Evolutionary conservation across 306 rosid species (phyloP), one percentile per base, ranked within the genome.

Genomic region (Trifolium repens): DNA sequence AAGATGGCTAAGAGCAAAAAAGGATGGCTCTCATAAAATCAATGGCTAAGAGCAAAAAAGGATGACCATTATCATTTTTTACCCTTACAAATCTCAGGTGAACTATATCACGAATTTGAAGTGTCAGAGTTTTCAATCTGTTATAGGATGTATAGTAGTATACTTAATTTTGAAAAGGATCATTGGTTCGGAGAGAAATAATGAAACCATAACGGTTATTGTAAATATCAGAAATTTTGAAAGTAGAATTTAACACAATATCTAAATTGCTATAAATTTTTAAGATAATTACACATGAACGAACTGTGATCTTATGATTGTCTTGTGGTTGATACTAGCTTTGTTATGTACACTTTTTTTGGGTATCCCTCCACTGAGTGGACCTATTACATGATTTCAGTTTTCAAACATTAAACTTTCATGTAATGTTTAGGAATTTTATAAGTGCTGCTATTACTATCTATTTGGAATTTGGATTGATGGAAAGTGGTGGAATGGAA

Each of bases 141-240:
- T 79, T 12, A 12, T 39, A 66, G 78, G 75, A 75, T 72, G 16
- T 32, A 43, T 50, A 14, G 19, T 50, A n/a, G 67, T 32, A 30
- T 30, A 60, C 47, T 70, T 30, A 30, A 30, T 30, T 42, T 72
- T 53, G 55, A 50, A 67, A 73, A 69, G 74, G 17, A 24, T 71
- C 76, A 67, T 61, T 71, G 77, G 73, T 59, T 76, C 46, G 71
- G 70, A 70, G 71, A 24, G 79, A 73, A 37, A 70, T 73, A 55
- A 67, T 44, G 68, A 75, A 69, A 54, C 77, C 9, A 19, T 64
- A 74, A 67, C 17, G 46, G 32, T 24, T 50, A 43, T 70, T 84
- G 89, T 82, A 81, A 88, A 88, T 83, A 74, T 74, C 32, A 44
- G 71, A 76, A 71, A 71, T 71, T 77, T 81, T 83, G 85, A 75